Evolutionary conservation across 345 rosid species (phyloP).

Genomic region (Chamaenerion angustifolium): DNA sequence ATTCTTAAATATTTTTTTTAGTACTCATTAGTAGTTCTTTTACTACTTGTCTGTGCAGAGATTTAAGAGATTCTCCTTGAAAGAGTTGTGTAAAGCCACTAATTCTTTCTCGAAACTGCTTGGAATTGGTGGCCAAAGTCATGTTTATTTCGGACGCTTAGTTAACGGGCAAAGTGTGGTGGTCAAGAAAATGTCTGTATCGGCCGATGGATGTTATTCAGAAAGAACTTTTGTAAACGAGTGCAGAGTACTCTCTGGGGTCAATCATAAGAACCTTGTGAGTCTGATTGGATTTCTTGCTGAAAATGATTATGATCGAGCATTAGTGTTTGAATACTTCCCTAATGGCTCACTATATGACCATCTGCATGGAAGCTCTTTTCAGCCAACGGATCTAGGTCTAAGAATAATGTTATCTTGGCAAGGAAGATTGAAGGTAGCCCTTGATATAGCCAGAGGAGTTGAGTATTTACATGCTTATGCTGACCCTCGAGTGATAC

Average conservation of each 20-base stretch:
- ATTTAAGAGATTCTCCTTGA: constrained; percentile 2
- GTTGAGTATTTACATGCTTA: constrained; percentile 1
- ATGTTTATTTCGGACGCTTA: constrained; percentile 2
- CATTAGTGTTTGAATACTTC: constrained; percentile 1
- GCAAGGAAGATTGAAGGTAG: background rate
- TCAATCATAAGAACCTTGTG: constrained; percentile 9
- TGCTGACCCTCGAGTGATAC: background rate
- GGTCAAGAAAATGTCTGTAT: constrained; percentile 2
- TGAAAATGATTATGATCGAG: background rate
- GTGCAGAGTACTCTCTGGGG: constrained; percentile 1
- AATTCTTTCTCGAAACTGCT: constrained; percentile 5
- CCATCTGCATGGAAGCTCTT: constrained; percentile 3
- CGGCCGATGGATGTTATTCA: too few species aligned
- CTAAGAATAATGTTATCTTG: background rate
- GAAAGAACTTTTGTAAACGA: background rate
- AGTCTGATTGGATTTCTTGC: constrained; percentile 5
- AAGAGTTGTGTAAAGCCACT: background rate
- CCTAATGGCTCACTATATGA: background rate
- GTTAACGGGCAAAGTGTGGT: constrained; percentile 5
- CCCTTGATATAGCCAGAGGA: constrained; percentile 8
- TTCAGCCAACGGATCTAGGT: background rate
- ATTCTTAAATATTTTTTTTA: background rate
- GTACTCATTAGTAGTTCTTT: background rate
- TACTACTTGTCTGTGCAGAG: background rate
- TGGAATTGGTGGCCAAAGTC: constrained; percentile 3